Conservation (phyloP, 73 alveolate genomes). For the Durusdinium trenchii region DNA sequence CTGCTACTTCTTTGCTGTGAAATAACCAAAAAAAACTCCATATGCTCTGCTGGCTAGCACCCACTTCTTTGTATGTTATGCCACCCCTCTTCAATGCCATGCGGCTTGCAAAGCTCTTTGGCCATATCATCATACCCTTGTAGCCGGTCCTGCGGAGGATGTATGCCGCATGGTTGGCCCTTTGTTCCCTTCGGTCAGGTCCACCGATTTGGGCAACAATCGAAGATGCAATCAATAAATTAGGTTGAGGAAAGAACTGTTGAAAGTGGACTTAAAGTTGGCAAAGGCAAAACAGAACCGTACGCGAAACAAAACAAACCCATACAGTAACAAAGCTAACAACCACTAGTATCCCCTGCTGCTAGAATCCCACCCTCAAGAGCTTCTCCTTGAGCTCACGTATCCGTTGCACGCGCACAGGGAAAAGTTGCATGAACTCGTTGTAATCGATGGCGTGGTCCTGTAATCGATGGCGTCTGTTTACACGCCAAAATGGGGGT, state of each 20-base stretch:
- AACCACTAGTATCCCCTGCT: neutral
- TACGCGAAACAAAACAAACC: too few relatives aligned
- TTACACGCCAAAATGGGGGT: neutral
- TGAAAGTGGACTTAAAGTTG: too few relatives aligned
- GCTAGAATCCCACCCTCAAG: neutral
- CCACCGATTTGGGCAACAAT: too few relatives aligned
- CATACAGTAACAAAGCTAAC: neutral
- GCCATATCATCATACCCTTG: constrained; percentile 37
- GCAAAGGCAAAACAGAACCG: too few relatives aligned
- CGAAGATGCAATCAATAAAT: too few relatives aligned
- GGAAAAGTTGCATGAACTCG: constrained; percentile 92
- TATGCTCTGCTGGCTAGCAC: neutral
- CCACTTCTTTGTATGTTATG: neutral
- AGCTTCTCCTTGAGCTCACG: constrained; percentile 67
- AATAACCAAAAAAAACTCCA: neutral
- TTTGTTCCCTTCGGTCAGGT: neutral
- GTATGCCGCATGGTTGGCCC: too few relatives aligned
- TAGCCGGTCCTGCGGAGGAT: constrained; percentile 68
- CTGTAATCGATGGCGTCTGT: neutral
- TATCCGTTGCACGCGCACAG: constrained; percentile 85
- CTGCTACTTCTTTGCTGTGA: neutral
- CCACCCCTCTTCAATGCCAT: neutral
- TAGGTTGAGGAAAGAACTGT: too few relatives aligned
- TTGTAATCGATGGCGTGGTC: constrained; percentile 83
- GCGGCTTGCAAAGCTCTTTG: constrained; percentile 49